Evolutionary conservation across 495 filamentous ascomycete genomes (phyloP).

Genomic region (Penicilliopsis zonata): DNA sequence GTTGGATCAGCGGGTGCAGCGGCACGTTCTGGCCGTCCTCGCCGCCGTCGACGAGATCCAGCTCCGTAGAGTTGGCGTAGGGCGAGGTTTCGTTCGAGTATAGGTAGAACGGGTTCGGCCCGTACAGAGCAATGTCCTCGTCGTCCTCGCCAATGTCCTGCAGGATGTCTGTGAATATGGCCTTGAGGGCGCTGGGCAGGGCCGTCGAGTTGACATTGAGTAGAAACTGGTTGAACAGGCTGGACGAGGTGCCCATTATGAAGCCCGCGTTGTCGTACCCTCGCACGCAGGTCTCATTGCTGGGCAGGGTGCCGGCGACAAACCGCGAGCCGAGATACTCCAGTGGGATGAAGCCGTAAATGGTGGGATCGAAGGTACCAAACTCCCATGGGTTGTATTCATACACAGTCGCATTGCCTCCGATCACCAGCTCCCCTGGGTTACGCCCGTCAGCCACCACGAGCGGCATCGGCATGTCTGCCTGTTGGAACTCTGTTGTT

Average conservation of each 20-base stretch:
- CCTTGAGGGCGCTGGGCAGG: slow-evolving; percentile 39
- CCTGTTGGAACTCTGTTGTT: slow-evolving; percentile 49
- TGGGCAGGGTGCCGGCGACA: slow-evolving; percentile 44
- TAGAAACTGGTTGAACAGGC: slow-evolving; percentile 70
- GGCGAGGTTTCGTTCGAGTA: slow-evolving; percentile 51
- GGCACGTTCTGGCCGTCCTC: slow-evolving; percentile 83
- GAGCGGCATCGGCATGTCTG: slow-evolving; percentile 64
- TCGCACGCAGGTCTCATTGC: slow-evolving; percentile 49
- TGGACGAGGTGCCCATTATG: slow-evolving; percentile 75
- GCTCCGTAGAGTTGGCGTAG: slow-evolving; percentile 33
- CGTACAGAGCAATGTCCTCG: slow-evolving; percentile 70
- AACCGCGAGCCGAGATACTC: slow-evolving; percentile 72
- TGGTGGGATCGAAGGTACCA: slow-evolving; percentile 68
- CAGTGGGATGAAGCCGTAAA: slow-evolving; percentile 66
- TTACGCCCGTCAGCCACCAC: slow-evolving; percentile 61
- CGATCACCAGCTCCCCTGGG: slow-evolving; percentile 50
- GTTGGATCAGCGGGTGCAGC: slow-evolving; percentile 71
- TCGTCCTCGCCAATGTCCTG: slow-evolving; percentile 35
- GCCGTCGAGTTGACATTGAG: slow-evolving; percentile 38
- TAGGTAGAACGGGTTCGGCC: slow-evolving; percentile 70
- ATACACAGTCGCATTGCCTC: slow-evolving; percentile 65
- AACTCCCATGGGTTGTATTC: slow-evolving; percentile 84
- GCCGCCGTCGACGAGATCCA: slow-evolving; percentile 78
- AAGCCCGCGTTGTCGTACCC: slow-evolving; percentile 84
- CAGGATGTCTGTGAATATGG: slow-evolving; percentile 41